phyloP scores from a whole-genome alignment of 805 yeast genomes.

The Suhomyces emberorum region DNA sequence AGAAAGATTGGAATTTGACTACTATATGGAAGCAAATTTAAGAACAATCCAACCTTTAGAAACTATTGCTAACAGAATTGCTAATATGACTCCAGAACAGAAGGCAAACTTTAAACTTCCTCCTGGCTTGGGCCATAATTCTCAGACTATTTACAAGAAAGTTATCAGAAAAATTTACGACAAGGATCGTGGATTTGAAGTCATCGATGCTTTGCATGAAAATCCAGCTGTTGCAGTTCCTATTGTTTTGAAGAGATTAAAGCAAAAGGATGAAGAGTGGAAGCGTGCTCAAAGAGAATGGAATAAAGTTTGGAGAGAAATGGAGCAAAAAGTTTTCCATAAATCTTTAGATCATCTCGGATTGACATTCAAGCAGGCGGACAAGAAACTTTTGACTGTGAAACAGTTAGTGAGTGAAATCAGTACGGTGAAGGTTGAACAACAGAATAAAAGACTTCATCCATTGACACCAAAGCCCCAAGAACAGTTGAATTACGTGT shows the following conservation, averaged over 20 bases:
- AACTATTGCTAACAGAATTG: constrained; percentile 89
- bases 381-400: constrained; percentile 84
- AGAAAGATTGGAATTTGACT: constrained; percentile 96
- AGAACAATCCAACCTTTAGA: constrained; percentile 94
- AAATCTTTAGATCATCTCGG: constrained; percentile 95
- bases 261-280: constrained; percentile 99
- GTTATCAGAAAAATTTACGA: constrained; percentile 91
- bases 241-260: constrained; percentile 83
- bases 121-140: constrained; percentile 89
- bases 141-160: constrained; percentile 87
- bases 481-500: constrained; percentile 59
- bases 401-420: constrained; percentile 89
- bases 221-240: constrained; percentile 96
- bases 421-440: constrained; percentile 88
- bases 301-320: constrained; percentile 98
- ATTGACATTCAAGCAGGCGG: constrained; percentile 93
- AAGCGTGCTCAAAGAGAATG: constrained; percentile 96
- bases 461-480: constrained; percentile 88
- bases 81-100: constrained; percentile 90
- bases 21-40: constrained; percentile 89
- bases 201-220: constrained; percentile 91
- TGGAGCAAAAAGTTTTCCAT: constrained; percentile 91
- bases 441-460: constrained; percentile 77
- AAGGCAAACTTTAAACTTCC: constrained; percentile 82
- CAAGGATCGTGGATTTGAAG: constrained; percentile 92